Evolutionary conservation across 2,329 filamentous ascomycete species (phyloP), one percentile per base, ranked within the genome.

Genomic region (Pyricularia pennisetigena): DNA sequence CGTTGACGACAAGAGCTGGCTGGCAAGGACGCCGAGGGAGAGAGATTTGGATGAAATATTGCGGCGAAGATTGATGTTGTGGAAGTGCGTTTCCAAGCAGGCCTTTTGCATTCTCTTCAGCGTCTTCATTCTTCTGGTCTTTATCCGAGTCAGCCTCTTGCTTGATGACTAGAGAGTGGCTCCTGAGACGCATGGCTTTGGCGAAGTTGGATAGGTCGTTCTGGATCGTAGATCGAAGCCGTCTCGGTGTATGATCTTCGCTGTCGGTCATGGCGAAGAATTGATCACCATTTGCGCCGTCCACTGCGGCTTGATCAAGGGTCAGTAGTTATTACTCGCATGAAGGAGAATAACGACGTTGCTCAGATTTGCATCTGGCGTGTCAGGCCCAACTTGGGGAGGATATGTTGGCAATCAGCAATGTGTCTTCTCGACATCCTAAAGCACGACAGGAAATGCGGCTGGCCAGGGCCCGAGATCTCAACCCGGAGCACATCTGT

Each of bases 221-320:
- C 68, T 88, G 85, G 1, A 87, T 76, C 0, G 83, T 78, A 0
- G 86, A 85, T 0, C 86, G 80, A 3, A 90, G 77, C 0, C 85
- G 80, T 49, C 78, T 81, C 73, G 66, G 49, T 80, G 80, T 0
- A 77, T 79, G 0, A 70, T 23, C 1, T 70, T 64, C 0, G 75
- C 3, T 74, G 8, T 68, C 62, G 4, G 68, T 7, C 10, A 8
- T 62, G 2, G 65, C 68, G 23, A 74, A 74, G 57, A 76, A 75
- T 7, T 49, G 61, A 26, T 73, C 69, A 16, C 68, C 70, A 68
- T 78, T 78, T 0, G 63, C 66, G 3, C 76, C 76, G 23, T 76
- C 73, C 3, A 76, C 69, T 0, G 76, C 71, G 9, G 69, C 71
- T 6, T 73, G 16, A 74, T 70, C 12, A 77, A 57, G 0, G 20